Percentiles rank a stretch among this genome's conserved stretches.
These are phyloP conservation scores for Talaromyces sp. DNA, from an alignment of 2,329 filamentous ascomycete genomes.

Conservation along the genomic window DNA sequence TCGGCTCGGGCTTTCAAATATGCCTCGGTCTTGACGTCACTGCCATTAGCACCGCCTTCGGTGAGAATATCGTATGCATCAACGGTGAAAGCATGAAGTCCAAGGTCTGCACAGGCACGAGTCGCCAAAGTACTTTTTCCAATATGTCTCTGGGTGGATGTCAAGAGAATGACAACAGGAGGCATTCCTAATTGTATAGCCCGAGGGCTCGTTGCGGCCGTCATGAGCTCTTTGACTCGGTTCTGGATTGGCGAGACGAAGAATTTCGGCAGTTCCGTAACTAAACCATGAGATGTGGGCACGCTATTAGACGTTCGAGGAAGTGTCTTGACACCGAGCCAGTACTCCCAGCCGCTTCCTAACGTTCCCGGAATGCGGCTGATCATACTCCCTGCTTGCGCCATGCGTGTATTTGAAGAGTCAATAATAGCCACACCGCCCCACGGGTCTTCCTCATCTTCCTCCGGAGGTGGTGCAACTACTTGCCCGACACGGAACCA, in stretches of 20 bases:
- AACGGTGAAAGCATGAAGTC: slow-evolving; percentile 80
- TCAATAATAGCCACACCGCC: slow-evolving; percentile 82
- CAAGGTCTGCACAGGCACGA: slow-evolving; percentile 78
- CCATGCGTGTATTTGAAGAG: slow-evolving; percentile 78
- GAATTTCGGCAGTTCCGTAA: slow-evolving; percentile 29
- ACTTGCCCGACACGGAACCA: slow-evolving; percentile 92
- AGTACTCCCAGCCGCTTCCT: slow-evolving; percentile 81
- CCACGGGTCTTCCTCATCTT: slow-evolving; percentile 67
- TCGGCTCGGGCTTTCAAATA: slow-evolving; percentile 83
- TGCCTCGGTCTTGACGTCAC: slow-evolving; percentile 90
- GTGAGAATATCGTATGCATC: slow-evolving; percentile 91
- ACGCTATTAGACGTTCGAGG: slow-evolving; percentile 41
- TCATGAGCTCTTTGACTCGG: slow-evolving; percentile 75
- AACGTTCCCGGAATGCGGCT: slow-evolving; percentile 71
- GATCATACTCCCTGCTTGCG: slow-evolving; percentile 82
- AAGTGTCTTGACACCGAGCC: slow-evolving; percentile 68
- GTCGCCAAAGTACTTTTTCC: slow-evolving; percentile 78
- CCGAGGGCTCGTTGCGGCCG: slow-evolving; percentile 79
- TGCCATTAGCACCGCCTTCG: slow-evolving; percentile 79
- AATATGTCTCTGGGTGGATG: slow-evolving; percentile 87
- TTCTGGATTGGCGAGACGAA: slow-evolving; percentile 59
- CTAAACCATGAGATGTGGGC: slow-evolving; percentile 29
- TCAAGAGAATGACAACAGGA: slow-evolving; percentile 78
- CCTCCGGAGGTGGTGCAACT: slow-evolving; percentile 36
- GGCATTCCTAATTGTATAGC: slow-evolving; percentile 84